Evolutionary conservation across 75 land plant genomes (phyloP), one percentile per base, ranked within the genome.

Genomic region (Cryptomeria japonica): DNA sequence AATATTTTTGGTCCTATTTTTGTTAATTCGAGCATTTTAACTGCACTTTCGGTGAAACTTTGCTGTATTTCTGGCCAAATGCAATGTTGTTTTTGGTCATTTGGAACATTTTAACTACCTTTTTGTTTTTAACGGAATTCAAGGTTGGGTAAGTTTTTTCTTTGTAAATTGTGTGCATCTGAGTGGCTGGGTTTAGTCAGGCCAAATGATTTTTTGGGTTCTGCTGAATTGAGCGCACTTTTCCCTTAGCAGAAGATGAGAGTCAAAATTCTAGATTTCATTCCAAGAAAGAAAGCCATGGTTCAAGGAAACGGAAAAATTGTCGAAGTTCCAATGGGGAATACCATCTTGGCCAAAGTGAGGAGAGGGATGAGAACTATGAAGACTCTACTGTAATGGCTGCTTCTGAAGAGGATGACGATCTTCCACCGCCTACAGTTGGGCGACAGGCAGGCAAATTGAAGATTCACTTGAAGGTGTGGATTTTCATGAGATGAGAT

Each of bases 401-500:
- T 25, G 90, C 68, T 31, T 90, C 93, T 39, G 92, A 92, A 72
- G 93, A 92, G 39, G 93, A 92, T 85, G 93, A 91, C 37, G 90
- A 89, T 13, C 90, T 88, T n/a, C 93, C 92, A 46, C 93, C 93
- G 5, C 88, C 84, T 44, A 11, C 89, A 6, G 87, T 88, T 84
- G 87, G 86, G 34, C 91, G 92, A 9, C 86, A 87, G 18, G 84
- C 87, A 28, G 91, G 86, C 22, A 91, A 91, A 72, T 84, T 88
- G 58, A 87, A 90, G 82, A 80, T 80, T 80, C 84, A 80, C 41
- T 42, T 80, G 84, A 80, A 53, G 72, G 86, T 53, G 86, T 31
- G 84, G 31, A 80, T 80, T 80, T 80, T 80, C 28, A 11, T 22
- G 28, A 64, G n/a, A 64, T 64, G n/a, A 64, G 28, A 64, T 64